phyloP scores from a whole-genome alignment of 1,284 basidiomycete genomes.

The Cutaneotrichosporon sp. region DNA sequence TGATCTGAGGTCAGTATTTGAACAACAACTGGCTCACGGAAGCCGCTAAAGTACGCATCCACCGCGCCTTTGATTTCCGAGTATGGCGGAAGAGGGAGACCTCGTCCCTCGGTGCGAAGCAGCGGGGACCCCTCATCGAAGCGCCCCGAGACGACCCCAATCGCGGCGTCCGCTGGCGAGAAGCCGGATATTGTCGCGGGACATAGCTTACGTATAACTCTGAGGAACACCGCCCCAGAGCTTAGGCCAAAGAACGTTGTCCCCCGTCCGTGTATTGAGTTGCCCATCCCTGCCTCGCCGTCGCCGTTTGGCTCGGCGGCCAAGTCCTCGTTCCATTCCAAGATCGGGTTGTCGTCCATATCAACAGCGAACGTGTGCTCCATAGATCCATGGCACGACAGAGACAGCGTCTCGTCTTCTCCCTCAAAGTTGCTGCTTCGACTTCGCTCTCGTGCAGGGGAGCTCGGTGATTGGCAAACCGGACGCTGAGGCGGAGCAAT shows the following conservation, averaged over 20 bases:
- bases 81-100: neutral
- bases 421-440: neutral
- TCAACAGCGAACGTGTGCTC: neutral
- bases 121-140: neutral
- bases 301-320: neutral
- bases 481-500: neutral
- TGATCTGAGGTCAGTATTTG: conserved; percentile 8
- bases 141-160: neutral
- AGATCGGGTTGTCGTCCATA: neutral
- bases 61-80: neutral
- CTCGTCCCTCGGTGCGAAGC: neutral
- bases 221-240: neutral
- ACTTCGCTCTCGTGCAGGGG: neutral
- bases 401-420: neutral
- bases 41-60: conserved; percentile 23
- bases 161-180: neutral
- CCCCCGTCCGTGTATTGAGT: neutral
- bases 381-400: neutral
- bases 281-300: neutral
- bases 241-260: neutral
- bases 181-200: neutral
- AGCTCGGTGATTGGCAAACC: too few relatives aligned
- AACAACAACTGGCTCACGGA: conserved; percentile 20
- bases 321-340: neutral
- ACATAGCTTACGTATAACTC: neutral